Conservation (phyloP, 495 filamentous ascomycete genomes). For the Podospora australis region DNA sequence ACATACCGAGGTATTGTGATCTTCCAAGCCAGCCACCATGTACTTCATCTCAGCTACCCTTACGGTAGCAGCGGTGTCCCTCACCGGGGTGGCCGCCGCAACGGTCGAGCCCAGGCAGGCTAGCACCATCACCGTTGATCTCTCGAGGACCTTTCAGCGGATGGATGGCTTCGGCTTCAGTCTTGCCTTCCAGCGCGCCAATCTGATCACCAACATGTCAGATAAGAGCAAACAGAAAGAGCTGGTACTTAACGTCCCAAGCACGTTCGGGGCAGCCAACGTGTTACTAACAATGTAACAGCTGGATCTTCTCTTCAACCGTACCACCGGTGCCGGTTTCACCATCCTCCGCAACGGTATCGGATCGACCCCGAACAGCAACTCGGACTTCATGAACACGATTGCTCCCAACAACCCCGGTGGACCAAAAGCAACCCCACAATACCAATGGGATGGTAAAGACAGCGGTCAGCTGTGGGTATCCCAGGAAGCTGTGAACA, state of each 20-base stretch:
- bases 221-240: conserved; percentile 38
- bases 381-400: conserved; percentile 42
- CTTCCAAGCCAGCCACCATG: conserved; percentile 5
- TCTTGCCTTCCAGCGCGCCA: conserved; percentile 50
- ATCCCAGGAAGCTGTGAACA: conserved; percentile 41
- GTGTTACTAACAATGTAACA: no score
- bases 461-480: conserved; percentile 50
- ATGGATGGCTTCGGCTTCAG: conserved; percentile 49
- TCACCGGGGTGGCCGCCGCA: conserved; percentile 1
- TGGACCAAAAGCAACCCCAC: conserved; percentile 30
- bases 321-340: conserved; percentile 45
- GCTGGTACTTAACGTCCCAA: no score
- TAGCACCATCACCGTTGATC: conserved; percentile 37
- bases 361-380: conserved; percentile 40
- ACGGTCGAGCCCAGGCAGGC: conserved; percentile 21
- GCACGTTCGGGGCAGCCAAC: no score
- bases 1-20: no score
- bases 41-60: conserved; percentile 10
- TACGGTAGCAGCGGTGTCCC: conserved; percentile 10
- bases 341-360: conserved; percentile 52
- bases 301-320: conserved; percentile 49
- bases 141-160: conserved; percentile 36
- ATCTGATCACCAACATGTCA: conserved; percentile 43
- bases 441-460: conserved; percentile 47
- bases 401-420: conserved; percentile 43